phyloP scores from a whole-genome alignment of 2,329 filamentous ascomycete genomes.

The Microsporum ferrugineum region DNA sequence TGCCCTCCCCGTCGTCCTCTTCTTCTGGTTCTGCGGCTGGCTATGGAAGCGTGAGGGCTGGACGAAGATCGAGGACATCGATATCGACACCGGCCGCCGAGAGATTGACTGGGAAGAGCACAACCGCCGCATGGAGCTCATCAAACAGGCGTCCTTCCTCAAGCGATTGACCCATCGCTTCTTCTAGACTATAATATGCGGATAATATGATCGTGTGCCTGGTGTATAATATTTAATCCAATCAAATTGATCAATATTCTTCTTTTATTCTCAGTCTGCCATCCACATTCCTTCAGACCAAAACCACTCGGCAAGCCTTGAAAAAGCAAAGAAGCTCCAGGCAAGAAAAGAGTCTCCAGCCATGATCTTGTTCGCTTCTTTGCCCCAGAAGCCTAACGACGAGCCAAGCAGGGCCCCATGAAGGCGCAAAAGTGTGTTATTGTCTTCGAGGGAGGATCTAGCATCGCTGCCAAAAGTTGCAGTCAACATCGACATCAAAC shows the following conservation, averaged over 20 bases:
- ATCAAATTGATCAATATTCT: not conserved
- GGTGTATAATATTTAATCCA: constrained; percentile 1
- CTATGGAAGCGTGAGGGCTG: constrained; percentile 54
- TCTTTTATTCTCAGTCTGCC: not conserved
- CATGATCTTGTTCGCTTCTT: not conserved
- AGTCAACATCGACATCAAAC: not conserved
- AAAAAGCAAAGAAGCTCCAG: not conserved
- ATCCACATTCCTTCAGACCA: not conserved
- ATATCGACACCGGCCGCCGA: constrained; percentile 54
- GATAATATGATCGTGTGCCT: not conserved
- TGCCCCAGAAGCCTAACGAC: not conserved
- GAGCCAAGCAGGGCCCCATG: not conserved
- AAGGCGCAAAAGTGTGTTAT: not conserved
- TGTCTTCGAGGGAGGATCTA: not conserved
- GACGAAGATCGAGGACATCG: constrained; percentile 49
- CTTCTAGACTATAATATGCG: constrained; percentile 7
- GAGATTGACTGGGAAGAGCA: constrained; percentile 55
- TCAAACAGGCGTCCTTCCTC: constrained; percentile 7
- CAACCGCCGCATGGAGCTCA: constrained; percentile 31
- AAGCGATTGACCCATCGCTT: constrained; percentile 12
- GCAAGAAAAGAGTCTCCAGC: not conserved
- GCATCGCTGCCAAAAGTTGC: not conserved
- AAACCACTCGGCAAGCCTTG: not conserved
- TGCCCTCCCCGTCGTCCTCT: constrained; percentile 20
- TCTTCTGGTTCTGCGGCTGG: constrained; percentile 47